Conservation (phyloP, 768 basidiomycete species). For the Strobilomyces echinocephalus region DNA sequence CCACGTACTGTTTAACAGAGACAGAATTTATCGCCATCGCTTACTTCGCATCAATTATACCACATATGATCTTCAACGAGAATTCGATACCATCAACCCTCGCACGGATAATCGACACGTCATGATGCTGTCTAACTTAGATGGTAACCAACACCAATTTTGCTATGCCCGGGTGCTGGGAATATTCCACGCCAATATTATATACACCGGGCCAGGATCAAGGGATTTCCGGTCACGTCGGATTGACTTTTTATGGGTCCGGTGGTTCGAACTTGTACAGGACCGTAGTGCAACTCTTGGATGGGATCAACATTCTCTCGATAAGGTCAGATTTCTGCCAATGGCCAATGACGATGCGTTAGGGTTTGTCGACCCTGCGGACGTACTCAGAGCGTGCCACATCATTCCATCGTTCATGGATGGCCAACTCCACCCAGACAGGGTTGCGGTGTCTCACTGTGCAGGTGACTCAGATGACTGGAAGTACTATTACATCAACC, state of each 20-base stretch:
- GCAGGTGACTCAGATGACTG: not conserved
- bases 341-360: not conserved
- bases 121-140: not conserved
- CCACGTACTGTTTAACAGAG: not conserved
- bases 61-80: not conserved
- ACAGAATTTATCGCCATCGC: not conserved
- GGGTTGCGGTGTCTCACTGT: not conserved
- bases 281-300: not conserved
- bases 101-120: not conserved
- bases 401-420: not conserved
- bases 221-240: not conserved
- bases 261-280: not conserved
- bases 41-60: not conserved
- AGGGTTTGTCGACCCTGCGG: not conserved
- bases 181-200: not conserved
- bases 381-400: not conserved
- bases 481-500: not conserved
- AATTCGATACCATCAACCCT: not conserved
- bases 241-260: not conserved
- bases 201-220: not conserved
- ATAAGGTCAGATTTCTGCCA: not conserved
- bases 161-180: not conserved
- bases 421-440: not conserved
- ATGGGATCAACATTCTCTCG: not conserved
- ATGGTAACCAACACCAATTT: not conserved